Base-by-base conservation (phyloP, 1,284 basidiomycete genomes). In the Ceratobasidium sp. region DNA sequence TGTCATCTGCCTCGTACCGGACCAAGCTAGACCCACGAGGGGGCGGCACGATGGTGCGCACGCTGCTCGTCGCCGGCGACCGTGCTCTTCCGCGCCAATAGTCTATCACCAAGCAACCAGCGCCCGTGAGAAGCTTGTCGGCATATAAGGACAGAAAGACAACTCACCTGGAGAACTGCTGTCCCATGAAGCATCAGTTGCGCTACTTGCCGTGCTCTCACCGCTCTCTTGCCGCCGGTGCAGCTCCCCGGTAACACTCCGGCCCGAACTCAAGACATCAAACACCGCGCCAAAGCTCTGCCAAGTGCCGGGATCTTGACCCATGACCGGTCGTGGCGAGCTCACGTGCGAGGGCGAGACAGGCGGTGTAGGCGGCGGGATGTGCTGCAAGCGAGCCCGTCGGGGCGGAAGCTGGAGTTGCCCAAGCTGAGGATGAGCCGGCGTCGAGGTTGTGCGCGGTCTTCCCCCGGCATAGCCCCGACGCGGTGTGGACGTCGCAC, bases 251-350 rank as follows among this genome's bases (percentile, higher is more conserved):
- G 21, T 18, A 5, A 8, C 32, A 34, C 26, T 26, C 30, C 34
- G 34, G 30, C 43, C 36, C 64, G 6, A 50, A 10, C 60, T 45
- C 60, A 2, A 67, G 3, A 50, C 50, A 45, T 67, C 64, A 55
- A 67, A 67, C 41, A 16, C 64, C 48, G 64, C 64, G 21, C 64
- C 64, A 67, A 67, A 67, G 36, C 50, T 67, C 41, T 39, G 64
- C 64, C 64, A 67, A 23, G 21, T 55, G 6, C 50, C 50, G 10
- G 64, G 64, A 30, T 67, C 64, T 23, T 58, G 57, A 12, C 34
- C 57, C 1, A 58, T 21, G 3, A 28, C 23, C 3, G 64, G 64
- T 9, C 64, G 48, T 0, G 64, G 64, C 34, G 64, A 67, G 50
- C 64, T 67, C n/a, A 67, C 61, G 14, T 65, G 45, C 45, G 61